Conservation (phyloP, 768 basidiomycete genomes). For the Hygrocybe coccinea region DNA sequence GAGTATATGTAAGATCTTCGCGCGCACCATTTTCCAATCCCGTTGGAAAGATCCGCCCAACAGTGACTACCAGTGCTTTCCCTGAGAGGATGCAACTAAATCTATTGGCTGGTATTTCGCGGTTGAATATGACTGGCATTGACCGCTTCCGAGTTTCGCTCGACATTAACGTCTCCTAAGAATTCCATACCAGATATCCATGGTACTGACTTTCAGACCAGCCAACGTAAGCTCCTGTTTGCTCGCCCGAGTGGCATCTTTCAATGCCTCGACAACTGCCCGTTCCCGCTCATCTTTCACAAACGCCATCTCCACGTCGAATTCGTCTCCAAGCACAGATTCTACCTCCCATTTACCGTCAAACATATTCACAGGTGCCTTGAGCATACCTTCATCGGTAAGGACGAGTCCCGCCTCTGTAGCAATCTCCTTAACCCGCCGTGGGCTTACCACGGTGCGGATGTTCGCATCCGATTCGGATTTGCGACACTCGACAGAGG, state of each 20-base stretch:
- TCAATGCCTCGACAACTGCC: slow-evolving; percentile 26
- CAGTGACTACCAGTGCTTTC: too few relatives aligned
- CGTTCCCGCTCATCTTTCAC: slow-evolving; percentile 31
- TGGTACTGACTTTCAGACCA: slow-evolving; percentile 20
- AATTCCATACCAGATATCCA: slow-evolving; percentile 31
- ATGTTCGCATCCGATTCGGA: slow-evolving; percentile 28
- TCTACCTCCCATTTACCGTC: slow-evolving; percentile 36
- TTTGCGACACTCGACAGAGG: slow-evolving; percentile 31
- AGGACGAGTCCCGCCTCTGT: slow-evolving; percentile 20
- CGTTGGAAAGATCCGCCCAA: too few relatives aligned
- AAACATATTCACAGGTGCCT: slow-evolving; percentile 20
- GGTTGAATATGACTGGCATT: too few relatives aligned
- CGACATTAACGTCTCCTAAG: too few relatives aligned
- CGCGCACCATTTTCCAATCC: too few relatives aligned
- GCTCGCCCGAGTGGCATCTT: slow-evolving; percentile 22
- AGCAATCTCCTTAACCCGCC: slow-evolving; percentile 25
- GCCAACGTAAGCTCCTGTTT: slow-evolving; percentile 9
- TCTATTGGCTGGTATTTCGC: too few relatives aligned
- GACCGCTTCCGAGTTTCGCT: too few relatives aligned
- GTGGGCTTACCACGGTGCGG: slow-evolving; percentile 34
- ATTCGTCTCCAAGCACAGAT: slow-evolving; percentile 17
- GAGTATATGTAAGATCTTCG: too few relatives aligned
- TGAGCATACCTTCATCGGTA: slow-evolving; percentile 18
- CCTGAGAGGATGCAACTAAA: too few relatives aligned
- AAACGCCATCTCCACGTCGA: slow-evolving; percentile 21